Evolutionary conservation across 257 asterid species (phyloP).

Genomic region (Fraxinus anomala): DNA sequence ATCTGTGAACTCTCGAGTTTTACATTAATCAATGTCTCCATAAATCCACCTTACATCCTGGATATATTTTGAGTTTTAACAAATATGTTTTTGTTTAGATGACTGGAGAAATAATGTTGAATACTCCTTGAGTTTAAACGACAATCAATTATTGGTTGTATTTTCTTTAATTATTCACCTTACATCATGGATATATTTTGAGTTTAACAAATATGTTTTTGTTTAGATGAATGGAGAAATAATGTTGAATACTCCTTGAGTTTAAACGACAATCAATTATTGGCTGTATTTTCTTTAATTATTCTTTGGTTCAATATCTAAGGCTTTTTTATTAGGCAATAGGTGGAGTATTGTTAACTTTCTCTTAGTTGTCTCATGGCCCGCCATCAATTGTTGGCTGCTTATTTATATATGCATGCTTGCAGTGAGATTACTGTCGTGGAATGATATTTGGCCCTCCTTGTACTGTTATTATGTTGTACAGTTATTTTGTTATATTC

Average conservation of each 20-base stretch:
- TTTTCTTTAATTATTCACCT: neutral
- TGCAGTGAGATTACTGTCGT: neutral
- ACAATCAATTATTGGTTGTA: neutral
- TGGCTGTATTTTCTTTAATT: neutral
- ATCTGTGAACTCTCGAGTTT: neutral
- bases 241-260: neutral
- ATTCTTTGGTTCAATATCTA: neutral
- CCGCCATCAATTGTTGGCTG: neutral
- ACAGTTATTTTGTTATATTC: neutral
- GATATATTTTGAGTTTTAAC: neutral
- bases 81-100: neutral
- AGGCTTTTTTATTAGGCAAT: neutral
- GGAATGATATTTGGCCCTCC: neutral
- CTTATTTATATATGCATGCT: neutral
- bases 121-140: neutral
- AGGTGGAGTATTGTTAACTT: neutral
- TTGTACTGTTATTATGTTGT: neutral
- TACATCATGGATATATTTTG: neutral
- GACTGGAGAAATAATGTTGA: neutral
- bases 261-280: neutral
- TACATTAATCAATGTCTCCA: neutral
- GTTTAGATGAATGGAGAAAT: neutral
- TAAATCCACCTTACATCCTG: neutral
- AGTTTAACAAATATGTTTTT: neutral
- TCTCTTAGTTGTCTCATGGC: neutral